A percentile compares a stretch with the other conserved stretches of the same genome.
phyloP scores from a whole-genome alignment of 2,329 filamentous ascomycete species.

The Polychaeton citri region DNA sequence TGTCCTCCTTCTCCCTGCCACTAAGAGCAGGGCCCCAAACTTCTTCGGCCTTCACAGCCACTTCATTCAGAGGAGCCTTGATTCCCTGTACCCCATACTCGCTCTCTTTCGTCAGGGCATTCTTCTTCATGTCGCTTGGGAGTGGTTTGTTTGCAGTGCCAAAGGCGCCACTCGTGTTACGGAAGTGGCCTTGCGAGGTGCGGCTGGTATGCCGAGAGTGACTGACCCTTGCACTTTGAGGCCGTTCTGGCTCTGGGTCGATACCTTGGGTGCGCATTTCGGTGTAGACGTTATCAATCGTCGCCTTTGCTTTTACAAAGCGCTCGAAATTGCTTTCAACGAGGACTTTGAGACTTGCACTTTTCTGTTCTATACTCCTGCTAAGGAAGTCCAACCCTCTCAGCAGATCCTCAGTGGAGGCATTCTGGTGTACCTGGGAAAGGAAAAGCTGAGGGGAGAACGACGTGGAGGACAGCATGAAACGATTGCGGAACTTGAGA shows the following conservation, averaged over 20 bases:
- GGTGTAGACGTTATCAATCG: slow-evolving; percentile 96
- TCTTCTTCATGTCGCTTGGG: slow-evolving; percentile 57
- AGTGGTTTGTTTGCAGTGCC: slow-evolving; percentile 23
- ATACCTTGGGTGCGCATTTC: slow-evolving; percentile 75
- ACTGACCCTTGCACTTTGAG: slow-evolving; percentile 5
- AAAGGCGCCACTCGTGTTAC: slow-evolving; percentile 21
- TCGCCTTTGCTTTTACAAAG: slow-evolving; percentile 93
- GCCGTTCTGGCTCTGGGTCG: slow-evolving; percentile 20
- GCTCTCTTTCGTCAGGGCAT: slow-evolving; percentile 81
- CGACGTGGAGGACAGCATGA: slow-evolving; percentile 86
- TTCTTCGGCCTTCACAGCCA: slow-evolving; percentile 87
- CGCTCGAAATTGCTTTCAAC: slow-evolving; percentile 98
- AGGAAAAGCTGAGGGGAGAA: slow-evolving; percentile 89
- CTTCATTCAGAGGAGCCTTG: slow-evolving; percentile 74
- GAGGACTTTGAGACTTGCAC: slow-evolving; percentile 85
- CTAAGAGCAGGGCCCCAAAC: slow-evolving; percentile 92
- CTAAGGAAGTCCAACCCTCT: slow-evolving; percentile 76
- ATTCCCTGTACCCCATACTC: slow-evolving; percentile 83
- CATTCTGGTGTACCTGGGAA: slow-evolving; percentile 77
- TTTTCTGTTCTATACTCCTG: slow-evolving; percentile 92
- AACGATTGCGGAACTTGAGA: slow-evolving; percentile 58
- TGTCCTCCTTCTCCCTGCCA: slow-evolving; percentile 80
- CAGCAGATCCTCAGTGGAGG: slow-evolving; percentile 68
- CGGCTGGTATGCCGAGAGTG: slow-evolving; percentile 58
- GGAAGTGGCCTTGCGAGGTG: slow-evolving; percentile 31